Conservation (phyloP, 768 basidiomycete genomes). For the Hortiboletus campestris region DNA sequence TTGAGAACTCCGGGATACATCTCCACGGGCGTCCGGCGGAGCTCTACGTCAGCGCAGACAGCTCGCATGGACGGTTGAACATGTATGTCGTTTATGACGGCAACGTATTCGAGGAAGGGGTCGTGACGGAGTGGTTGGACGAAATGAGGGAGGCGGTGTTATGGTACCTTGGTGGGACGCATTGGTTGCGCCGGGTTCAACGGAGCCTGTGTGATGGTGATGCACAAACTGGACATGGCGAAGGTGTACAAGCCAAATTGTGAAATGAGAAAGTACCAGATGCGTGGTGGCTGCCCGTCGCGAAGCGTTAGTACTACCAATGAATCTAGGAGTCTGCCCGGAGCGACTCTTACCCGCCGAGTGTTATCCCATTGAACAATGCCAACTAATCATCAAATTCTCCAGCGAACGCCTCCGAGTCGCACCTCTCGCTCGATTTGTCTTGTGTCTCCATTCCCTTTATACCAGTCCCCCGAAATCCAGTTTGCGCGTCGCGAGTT, state of each 20-base stretch:
- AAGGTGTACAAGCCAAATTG: neutral
- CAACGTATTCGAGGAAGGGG: conserved; percentile 43
- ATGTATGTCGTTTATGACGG: conserved; percentile 40
- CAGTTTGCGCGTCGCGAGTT: too few relatives aligned
- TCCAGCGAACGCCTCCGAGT: too few relatives aligned
- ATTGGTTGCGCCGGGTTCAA: neutral
- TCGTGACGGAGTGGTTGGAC: conserved; percentile 47
- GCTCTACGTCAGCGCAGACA: conserved; percentile 42
- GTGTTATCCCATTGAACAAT: too few relatives aligned
- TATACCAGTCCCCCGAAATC: too few relatives aligned
- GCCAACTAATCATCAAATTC: too few relatives aligned
- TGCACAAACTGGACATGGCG: neutral
- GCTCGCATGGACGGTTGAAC: conserved; percentile 30
- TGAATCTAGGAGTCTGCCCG: too few relatives aligned
- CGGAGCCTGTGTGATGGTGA: neutral
- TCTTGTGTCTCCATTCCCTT: too few relatives aligned
- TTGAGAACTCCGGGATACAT: conserved; percentile 7
- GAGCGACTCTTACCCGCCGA: too few relatives aligned
- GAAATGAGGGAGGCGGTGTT: conserved; percentile 39
- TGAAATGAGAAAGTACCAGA: neutral
- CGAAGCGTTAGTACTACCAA: too few relatives aligned
- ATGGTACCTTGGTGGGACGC: conserved; percentile 28
- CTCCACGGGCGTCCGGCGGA: conserved; percentile 47
- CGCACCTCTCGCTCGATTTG: too few relatives aligned
- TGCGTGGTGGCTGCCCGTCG: too few relatives aligned